phyloP scores from a whole-genome alignment of 495 filamentous ascomycete genomes.

The Tuber microsphaerosporum region DNA sequence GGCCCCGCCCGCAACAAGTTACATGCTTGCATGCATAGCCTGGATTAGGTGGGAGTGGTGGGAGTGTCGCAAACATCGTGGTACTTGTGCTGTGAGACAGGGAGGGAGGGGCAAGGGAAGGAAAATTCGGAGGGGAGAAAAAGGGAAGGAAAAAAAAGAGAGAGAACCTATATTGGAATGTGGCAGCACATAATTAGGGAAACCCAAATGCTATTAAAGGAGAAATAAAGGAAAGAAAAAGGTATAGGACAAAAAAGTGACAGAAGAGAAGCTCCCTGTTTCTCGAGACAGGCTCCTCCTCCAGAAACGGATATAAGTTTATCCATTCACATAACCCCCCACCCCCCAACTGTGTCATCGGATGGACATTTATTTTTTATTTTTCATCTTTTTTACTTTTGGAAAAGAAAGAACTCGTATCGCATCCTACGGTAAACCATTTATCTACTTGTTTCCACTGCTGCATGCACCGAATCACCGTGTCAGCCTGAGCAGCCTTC shows the following conservation, averaged over 20 bases:
- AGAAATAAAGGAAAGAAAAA: neutral
- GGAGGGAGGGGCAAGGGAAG: neutral
- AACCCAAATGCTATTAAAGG: neutral
- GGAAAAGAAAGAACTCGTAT: neutral
- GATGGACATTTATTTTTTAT: neutral
- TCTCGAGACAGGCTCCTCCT: neutral
- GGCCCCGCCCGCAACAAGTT: neutral
- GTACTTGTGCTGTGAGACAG: neutral
- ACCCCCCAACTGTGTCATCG: neutral
- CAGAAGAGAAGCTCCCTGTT: neutral
- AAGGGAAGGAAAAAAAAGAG: neutral
- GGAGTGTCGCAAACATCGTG: neutral
- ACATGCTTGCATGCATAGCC: neutral
- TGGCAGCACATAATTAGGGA: neutral
- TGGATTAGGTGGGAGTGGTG: neutral
- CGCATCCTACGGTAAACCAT: neutral
- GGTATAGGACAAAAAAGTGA: neutral
- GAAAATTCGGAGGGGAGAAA: neutral
- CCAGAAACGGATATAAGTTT: neutral
- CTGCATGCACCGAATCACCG: neutral
- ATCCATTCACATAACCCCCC: neutral
- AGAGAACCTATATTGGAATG: neutral
- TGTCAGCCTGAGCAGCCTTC: conserved; percentile 4
- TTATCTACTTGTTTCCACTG: conserved; percentile 17
- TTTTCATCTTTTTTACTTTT: neutral